Evolutionary conservation across 176 grass and related monocot genomes (phyloP).

Genomic region (Oropetium thomaeum): DNA sequence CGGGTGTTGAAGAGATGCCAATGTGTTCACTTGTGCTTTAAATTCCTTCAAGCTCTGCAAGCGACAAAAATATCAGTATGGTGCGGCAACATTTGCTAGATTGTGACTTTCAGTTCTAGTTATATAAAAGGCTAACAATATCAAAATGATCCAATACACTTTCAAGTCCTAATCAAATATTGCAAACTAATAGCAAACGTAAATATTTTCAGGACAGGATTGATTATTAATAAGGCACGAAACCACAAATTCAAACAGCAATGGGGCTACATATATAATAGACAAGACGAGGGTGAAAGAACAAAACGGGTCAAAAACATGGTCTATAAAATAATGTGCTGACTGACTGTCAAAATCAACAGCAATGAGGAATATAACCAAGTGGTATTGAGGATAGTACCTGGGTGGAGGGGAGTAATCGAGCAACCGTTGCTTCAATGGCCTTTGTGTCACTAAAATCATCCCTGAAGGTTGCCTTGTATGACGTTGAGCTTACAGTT

Average conservation of each 20-base stretch:
- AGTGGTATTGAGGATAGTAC: slow-evolving; percentile 27
- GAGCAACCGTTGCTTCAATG: slow-evolving; percentile 74
- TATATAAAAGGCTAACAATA: background rate
- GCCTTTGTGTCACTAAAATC: slow-evolving; percentile 47
- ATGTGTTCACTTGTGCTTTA: slow-evolving; percentile 62
- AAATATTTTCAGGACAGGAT: background rate
- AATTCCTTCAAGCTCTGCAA: slow-evolving; percentile 89
- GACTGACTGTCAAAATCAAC: background rate
- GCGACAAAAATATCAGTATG: slow-evolving; percentile 16
- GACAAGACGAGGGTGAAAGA: slow-evolving; percentile 4
- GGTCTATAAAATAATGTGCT: background rate
- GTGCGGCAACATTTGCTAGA: background rate
- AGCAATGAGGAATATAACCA: background rate
- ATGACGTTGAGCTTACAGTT: slow-evolving; percentile 62
- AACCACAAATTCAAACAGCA: background rate
- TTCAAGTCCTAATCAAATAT: background rate
- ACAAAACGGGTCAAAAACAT: background rate
- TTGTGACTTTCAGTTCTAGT: too few species aligned
- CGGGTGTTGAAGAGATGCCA: slow-evolving; percentile 69
- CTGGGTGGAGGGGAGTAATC: slow-evolving; percentile 61
- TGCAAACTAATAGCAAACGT: background rate
- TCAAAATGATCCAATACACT: background rate
- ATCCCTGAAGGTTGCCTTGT: slow-evolving; percentile 81
- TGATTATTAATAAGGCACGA: slow-evolving; percentile 16
- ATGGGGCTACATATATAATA: background rate